A percentile compares a stretch with the other conserved stretches of the same genome.
Conservation (phyloP, 2,329 filamentous ascomycete species). For the Cadophora malorum region DNA sequence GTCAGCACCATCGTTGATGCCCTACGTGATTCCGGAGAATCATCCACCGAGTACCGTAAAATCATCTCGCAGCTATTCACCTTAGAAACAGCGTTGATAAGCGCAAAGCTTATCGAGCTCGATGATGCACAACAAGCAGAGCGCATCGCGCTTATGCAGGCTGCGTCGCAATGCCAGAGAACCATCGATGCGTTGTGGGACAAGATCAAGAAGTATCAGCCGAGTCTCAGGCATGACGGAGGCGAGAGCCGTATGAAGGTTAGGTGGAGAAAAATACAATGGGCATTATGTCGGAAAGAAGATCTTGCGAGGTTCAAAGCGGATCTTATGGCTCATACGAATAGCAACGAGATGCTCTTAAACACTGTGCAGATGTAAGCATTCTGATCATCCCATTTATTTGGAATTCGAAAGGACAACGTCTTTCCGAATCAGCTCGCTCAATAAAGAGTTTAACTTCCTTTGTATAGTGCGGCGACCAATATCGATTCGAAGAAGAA, state of each 20-base stretch:
- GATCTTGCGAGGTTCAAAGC: too few species aligned
- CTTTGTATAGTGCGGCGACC: too few species aligned
- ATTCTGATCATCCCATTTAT: too few species aligned
- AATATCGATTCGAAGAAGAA: too few species aligned
- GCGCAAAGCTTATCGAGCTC: constrained; percentile 41
- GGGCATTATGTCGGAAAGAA: constrained; percentile 42
- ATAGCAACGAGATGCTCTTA: too few species aligned
- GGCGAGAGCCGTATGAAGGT: constrained; percentile 27
- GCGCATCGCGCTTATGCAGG: constrained; percentile 38
- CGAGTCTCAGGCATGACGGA: constrained; percentile 29
- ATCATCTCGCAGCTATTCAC: constrained; percentile 33
- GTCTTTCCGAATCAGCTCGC: too few species aligned
- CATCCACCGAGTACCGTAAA: constrained; percentile 34
- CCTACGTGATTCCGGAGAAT: constrained; percentile 30
- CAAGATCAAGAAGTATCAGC: constrained; percentile 43
- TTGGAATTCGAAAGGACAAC: too few species aligned
- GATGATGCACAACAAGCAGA: constrained; percentile 36
- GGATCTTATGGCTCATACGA: too few species aligned
- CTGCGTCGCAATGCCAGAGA: constrained; percentile 38
- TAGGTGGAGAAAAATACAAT: constrained; percentile 41
- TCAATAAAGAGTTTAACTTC: too few species aligned
- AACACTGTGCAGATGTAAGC: too few species aligned
- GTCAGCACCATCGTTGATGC: constrained; percentile 35
- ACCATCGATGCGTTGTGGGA: constrained; percentile 43
- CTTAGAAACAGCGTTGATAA: constrained; percentile 41